Conservation (phyloP, 1,284 basidiomycete genomes). For the Ustilago loliicola region DNA sequence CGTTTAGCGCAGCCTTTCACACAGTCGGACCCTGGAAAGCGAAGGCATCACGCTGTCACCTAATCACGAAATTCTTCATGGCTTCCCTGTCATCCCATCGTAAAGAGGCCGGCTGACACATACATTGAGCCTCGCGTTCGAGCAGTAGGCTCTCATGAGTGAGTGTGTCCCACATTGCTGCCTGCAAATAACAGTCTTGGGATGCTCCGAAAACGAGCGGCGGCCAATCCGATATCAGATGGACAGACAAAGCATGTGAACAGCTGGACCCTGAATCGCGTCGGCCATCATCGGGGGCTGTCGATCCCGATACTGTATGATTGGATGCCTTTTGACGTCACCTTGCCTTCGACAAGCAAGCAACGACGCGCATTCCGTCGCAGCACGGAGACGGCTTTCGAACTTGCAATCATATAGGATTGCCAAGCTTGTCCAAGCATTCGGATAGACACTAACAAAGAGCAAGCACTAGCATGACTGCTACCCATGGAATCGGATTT, state of each 20-base stretch:
- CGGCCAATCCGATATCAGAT: not conserved
- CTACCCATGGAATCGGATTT: too few species aligned
- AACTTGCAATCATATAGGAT: not conserved
- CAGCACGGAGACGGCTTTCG: too few species aligned
- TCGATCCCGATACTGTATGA: not conserved
- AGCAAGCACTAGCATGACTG: too few species aligned
- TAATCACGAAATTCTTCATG: slow-evolving; percentile 4
- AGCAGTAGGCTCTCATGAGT: too few species aligned
- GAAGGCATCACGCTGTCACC: slow-evolving; percentile 6
- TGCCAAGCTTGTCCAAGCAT: too few species aligned
- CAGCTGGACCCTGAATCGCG: slow-evolving; percentile 7
- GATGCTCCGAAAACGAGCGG: not conserved
- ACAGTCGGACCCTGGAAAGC: slow-evolving; percentile 8
- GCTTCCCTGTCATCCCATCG: not conserved
- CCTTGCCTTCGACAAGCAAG: not conserved
- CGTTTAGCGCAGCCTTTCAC: slow-evolving; percentile 5
- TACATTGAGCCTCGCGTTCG: too few species aligned
- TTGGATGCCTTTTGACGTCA: slow-evolving; percentile 5
- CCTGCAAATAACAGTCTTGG: too few species aligned
- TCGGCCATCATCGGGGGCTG: not conserved
- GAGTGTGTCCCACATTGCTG: too few species aligned
- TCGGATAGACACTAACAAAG: too few species aligned
- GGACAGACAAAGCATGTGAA: not conserved
- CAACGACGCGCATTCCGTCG: too few species aligned
- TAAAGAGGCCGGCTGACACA: not conserved